phyloP scores from a whole-genome alignment of 495 filamentous ascomycete species.

The Lasiosphaeria hispida region DNA sequence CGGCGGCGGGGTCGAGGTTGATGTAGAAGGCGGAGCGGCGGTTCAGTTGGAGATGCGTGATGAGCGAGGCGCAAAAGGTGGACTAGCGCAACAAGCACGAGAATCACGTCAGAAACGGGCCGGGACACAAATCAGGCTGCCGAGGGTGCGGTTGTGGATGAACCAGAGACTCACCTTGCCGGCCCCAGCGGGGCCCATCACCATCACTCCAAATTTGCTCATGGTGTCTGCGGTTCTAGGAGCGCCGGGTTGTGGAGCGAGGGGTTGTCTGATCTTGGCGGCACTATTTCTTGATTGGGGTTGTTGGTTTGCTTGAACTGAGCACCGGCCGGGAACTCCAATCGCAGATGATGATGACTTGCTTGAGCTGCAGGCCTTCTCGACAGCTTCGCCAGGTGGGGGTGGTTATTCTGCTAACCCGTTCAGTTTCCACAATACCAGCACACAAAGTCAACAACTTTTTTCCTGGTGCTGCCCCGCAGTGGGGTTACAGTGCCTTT shows the following conservation, averaged over 20 bases:
- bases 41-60: constrained; percentile 85
- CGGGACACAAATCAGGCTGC: constrained; percentile 9
- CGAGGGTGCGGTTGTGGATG: not conserved
- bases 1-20: constrained; percentile 95
- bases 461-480: constrained; percentile 20
- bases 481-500: constrained; percentile 16
- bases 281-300: not conserved
- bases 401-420: too few relatives aligned
- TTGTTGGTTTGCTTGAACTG: not conserved
- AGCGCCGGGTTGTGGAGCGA: not conserved
- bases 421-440: too few relatives aligned
- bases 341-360: too few relatives aligned
- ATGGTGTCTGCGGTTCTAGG: constrained; percentile 43
- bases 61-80: constrained; percentile 90
- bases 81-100: constrained; percentile 51
- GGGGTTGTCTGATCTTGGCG: not conserved
- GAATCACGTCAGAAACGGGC: constrained; percentile 15
- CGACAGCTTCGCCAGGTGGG: too few relatives aligned
- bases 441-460: not conserved
- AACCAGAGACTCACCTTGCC: constrained; percentile 61
- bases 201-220: constrained; percentile 92
- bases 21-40: constrained; percentile 90
- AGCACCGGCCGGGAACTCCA: too few relatives aligned
- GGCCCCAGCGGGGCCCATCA: constrained; percentile 89
- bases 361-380: too few relatives aligned